A percentile compares a stretch with the other conserved stretches of the same genome.
phyloP scores from a whole-genome alignment of 306 rosid species.

The Potentilla sterilis region DNA sequence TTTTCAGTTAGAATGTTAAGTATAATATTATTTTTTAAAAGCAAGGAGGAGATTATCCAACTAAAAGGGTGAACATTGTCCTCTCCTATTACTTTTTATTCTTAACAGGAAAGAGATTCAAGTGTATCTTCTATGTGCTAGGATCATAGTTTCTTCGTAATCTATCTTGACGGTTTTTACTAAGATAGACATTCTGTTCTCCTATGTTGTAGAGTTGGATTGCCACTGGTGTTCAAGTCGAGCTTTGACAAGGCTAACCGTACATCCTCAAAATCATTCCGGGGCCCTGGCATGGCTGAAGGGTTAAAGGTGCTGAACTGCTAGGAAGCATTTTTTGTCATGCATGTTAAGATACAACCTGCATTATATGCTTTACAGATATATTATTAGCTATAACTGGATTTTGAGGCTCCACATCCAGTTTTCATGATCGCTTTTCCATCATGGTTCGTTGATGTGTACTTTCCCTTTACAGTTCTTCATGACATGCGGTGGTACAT shows the following conservation, averaged over 20 bases:
- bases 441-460: background rate
- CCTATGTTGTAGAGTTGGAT: slow-evolving; percentile 63
- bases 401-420: background rate
- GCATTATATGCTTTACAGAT: background rate
- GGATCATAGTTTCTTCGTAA: background rate
- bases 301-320: slow-evolving; percentile 70
- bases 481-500: background rate
- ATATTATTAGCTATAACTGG: background rate
- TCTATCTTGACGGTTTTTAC: slow-evolving; percentile 17
- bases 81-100: background rate
- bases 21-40: background rate
- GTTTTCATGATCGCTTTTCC: background rate
- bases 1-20: background rate
- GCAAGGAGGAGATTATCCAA: background rate
- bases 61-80: background rate
- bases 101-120: background rate
- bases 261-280: slow-evolving; percentile 91
- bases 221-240: slow-evolving; percentile 91
- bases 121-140: background rate
- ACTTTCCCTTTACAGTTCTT: background rate
- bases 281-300: slow-evolving; percentile 89
- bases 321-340: slow-evolving; percentile 16
- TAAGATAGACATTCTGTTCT: slow-evolving; percentile 15
- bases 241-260: slow-evolving; percentile 98
- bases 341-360: background rate